These are phyloP conservation scores for Sporothrix variecibatus DNA, from an alignment of 2,329 filamentous ascomycete species.

Conservation along the genomic window DNA sequence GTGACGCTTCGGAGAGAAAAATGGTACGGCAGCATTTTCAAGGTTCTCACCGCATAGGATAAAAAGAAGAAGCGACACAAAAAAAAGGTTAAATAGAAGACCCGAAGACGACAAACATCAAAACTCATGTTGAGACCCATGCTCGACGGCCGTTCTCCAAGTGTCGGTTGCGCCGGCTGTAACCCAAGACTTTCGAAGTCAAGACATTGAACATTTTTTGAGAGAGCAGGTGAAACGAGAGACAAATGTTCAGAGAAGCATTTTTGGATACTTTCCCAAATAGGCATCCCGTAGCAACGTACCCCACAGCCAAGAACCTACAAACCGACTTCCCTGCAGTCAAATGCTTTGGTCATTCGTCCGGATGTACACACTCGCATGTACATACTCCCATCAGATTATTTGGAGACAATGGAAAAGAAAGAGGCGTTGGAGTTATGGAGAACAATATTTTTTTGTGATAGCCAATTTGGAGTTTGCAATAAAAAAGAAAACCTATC, in stretches of 20 bases:
- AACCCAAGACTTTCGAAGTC: neutral
- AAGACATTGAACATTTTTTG: neutral
- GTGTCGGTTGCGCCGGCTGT: conserved; percentile 4
- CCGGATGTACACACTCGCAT: neutral
- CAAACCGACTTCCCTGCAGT: neutral
- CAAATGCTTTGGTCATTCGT: neutral
- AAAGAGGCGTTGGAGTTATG: neutral
- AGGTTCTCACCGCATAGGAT: too few species aligned
- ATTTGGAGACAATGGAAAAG: neutral
- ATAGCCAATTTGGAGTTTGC: neutral
- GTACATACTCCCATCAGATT: too few species aligned
- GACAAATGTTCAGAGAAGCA: too few species aligned
- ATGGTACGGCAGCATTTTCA: too few species aligned
- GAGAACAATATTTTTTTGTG: neutral
- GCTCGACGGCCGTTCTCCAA: neutral
- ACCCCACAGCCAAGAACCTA: neutral
- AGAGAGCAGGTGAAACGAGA: neutral
- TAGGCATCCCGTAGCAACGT: neutral
- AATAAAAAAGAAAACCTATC: neutral
- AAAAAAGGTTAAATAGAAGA: neutral
- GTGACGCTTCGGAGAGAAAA: too few species aligned
- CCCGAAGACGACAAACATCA: too few species aligned
- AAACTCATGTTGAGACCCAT: neutral
- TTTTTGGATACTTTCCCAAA: neutral
- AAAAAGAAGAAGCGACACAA: neutral